A percentile compares a stretch with the other conserved stretches of the same genome.
phyloP scores from a whole-genome alignment of 345 rosid species.

The Punica granatum region DNA sequence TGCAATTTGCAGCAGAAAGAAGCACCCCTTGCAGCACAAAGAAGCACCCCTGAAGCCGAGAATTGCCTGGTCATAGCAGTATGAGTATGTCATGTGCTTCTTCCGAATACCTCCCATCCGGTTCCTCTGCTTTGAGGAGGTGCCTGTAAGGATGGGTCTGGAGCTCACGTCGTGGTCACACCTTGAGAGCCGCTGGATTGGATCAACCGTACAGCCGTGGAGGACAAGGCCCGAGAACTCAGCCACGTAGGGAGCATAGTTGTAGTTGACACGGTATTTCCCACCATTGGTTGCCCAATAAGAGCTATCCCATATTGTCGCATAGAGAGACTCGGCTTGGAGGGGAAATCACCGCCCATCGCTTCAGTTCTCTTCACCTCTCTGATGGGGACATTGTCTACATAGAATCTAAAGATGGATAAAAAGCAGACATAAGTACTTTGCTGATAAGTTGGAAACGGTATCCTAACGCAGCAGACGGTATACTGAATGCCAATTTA shows the following conservation, averaged over 20 bases:
- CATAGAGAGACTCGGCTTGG: conserved; percentile 92
- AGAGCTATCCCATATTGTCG: too few species aligned
- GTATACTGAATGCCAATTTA: too few species aligned
- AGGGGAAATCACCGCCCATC: conserved; percentile 85
- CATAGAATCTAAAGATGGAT: conserved; percentile 52
- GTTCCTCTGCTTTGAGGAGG: conserved; percentile 36
- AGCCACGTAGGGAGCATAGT: conserved; percentile 73
- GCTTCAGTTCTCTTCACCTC: too few species aligned
- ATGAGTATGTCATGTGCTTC: conserved; percentile 85
- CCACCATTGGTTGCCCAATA: too few species aligned
- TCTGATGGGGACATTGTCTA: too few species aligned
- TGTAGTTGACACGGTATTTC: conserved; percentile 84
- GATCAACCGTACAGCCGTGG: conserved; percentile 86
- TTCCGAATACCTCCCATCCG: conserved; percentile 62
- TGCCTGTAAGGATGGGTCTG: conserved; percentile 23
- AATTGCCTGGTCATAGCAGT: conserved; percentile 77
- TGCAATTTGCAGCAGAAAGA: too few species aligned
- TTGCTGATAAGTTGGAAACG: too few species aligned
- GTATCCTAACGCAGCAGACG: too few species aligned
- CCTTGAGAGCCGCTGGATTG: conserved; percentile 43
- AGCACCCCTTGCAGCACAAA: too few species aligned
- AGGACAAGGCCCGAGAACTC: conserved; percentile 63
- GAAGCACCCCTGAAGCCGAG: too few species aligned
- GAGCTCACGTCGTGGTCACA: conserved; percentile 40
- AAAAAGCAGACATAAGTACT: background rate